phyloP scores from a whole-genome alignment of 225 moss, liverwort and hornwort genomes.

The Bryoerythrophyllum caledonicum region DNA sequence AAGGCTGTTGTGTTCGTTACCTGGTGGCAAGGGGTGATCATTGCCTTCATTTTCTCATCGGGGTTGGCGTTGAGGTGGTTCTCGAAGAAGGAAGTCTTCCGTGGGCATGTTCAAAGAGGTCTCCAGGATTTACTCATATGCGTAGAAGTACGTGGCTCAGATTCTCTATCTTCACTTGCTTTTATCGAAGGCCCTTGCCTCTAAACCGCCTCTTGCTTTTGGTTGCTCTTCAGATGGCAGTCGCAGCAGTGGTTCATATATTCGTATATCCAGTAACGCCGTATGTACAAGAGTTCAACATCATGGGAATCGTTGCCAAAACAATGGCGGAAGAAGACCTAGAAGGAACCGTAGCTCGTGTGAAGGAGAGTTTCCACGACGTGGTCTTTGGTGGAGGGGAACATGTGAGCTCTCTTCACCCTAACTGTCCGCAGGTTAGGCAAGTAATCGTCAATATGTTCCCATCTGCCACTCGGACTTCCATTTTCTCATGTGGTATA shows the following conservation, averaged over 20 bases:
- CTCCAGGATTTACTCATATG: constrained; percentile 86
- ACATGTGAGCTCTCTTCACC: constrained; percentile 50
- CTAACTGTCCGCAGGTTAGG: background rate
- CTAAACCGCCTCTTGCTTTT: constrained; percentile 3
- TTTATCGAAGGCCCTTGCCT: background rate
- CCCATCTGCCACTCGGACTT: background rate
- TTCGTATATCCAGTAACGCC: constrained; percentile 86
- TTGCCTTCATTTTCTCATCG: constrained; percentile 77
- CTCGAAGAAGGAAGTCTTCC: constrained; percentile 49
- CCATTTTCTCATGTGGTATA: background rate
- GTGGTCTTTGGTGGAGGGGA: constrained; percentile 88
- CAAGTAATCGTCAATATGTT: background rate
- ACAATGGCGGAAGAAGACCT: constrained; percentile 47
- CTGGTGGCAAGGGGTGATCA: constrained; percentile 96
- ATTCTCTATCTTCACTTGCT: background rate
- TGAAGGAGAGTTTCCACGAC: constrained; percentile 78
- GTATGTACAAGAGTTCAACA: constrained; percentile 53
- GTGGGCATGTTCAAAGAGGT: constrained; percentile 50
- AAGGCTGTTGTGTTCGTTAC: constrained; percentile 98
- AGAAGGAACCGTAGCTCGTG: constrained; percentile 53
- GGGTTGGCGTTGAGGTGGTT: constrained; percentile 53
- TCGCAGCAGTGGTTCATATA: constrained; percentile 89
- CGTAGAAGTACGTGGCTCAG: constrained; percentile 58
- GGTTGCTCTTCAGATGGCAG: constrained; percentile 64
- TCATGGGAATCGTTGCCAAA: constrained; percentile 68